Evolutionary conservation across 2,329 filamentous ascomycete species (phyloP).

Genomic region (Coniochaeta ligniaria): DNA sequence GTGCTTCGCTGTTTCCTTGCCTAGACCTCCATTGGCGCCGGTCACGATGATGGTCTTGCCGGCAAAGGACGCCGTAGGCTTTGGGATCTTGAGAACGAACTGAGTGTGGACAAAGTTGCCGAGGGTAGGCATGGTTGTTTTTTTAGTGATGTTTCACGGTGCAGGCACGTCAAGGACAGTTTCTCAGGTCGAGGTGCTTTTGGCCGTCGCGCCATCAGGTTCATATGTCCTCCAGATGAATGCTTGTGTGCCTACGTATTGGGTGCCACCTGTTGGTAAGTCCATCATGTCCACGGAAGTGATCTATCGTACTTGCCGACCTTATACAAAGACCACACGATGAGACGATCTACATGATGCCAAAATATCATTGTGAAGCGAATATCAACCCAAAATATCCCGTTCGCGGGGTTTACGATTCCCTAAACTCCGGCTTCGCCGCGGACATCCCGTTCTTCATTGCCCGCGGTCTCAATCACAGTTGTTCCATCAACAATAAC

Average conservation of each 20-base stretch:
- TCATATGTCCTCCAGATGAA: neutral
- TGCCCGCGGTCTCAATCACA: neutral
- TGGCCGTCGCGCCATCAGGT: neutral
- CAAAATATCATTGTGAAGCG: too few relatives aligned
- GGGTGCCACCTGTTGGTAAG: neutral
- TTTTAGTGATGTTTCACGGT: too few relatives aligned
- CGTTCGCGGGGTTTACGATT: neutral
- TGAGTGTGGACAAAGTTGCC: constrained; percentile 10
- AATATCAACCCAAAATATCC: neutral
- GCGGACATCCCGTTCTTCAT: constrained; percentile 5
- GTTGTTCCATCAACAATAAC: neutral
- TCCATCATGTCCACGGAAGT: neutral
- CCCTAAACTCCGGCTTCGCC: constrained; percentile 2
- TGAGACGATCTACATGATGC: too few relatives aligned
- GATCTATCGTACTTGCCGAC: neutral
- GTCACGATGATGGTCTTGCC: constrained; percentile 12
- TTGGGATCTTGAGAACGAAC: constrained; percentile 7
- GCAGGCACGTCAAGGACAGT: neutral
- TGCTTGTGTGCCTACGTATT: neutral
- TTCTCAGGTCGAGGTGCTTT: neutral
- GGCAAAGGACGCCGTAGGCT: constrained; percentile 7
- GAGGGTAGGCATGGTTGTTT: constrained; percentile 8
- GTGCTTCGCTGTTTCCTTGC: constrained; percentile 13
- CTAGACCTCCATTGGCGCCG: constrained; percentile 13
- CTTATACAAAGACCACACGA: neutral